Evolutionary conservation across 495 filamentous ascomycete species (phyloP).

Genomic region (Tuber magnatum): DNA sequence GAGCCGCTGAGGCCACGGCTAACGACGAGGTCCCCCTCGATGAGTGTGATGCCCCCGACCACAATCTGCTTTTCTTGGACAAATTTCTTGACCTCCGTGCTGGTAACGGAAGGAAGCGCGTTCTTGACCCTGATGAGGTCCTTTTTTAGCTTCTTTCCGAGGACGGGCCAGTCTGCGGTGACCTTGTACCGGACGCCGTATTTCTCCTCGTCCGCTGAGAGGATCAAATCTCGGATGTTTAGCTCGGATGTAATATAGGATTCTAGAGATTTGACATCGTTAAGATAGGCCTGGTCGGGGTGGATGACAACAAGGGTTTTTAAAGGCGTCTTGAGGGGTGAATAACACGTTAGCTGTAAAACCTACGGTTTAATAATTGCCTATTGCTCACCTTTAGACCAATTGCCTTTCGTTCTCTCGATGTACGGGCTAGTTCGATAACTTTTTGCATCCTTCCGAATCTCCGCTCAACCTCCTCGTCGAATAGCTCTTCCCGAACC

Average conservation of each 20-base stretch:
- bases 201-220: slow-evolving; percentile 77
- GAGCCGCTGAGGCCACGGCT: slow-evolving; percentile 68
- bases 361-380: too few relatives aligned
- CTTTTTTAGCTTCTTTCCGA: slow-evolving; percentile 96
- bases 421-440: slow-evolving; percentile 79
- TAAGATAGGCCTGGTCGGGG: slow-evolving; percentile 69
- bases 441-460: slow-evolving; percentile 90
- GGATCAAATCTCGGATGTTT: slow-evolving; percentile 76
- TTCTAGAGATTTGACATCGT: slow-evolving; percentile 77
- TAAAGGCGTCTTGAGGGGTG: slow-evolving; percentile 63
- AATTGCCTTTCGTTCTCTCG: slow-evolving; percentile 75
- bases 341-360: slow-evolving; percentile 11
- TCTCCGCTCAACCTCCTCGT: slow-evolving; percentile 73
- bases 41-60: slow-evolving; percentile 76
- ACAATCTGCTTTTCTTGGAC: slow-evolving; percentile 61
- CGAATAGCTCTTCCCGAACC: slow-evolving; percentile 78
- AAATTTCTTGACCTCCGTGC: slow-evolving; percentile 69
- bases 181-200: slow-evolving; percentile 89
- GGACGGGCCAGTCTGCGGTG: slow-evolving; percentile 80
- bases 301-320: slow-evolving; percentile 89
- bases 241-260: slow-evolving; percentile 83
- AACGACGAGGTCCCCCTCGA: slow-evolving; percentile 74
- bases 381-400: slow-evolving; percentile 49
- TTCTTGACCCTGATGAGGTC: slow-evolving; percentile 85
- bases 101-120: slow-evolving; percentile 70